Evolutionary conservation across 805 yeast genomes (phyloP).

Genomic region (Spathaspora arborariae): DNA sequence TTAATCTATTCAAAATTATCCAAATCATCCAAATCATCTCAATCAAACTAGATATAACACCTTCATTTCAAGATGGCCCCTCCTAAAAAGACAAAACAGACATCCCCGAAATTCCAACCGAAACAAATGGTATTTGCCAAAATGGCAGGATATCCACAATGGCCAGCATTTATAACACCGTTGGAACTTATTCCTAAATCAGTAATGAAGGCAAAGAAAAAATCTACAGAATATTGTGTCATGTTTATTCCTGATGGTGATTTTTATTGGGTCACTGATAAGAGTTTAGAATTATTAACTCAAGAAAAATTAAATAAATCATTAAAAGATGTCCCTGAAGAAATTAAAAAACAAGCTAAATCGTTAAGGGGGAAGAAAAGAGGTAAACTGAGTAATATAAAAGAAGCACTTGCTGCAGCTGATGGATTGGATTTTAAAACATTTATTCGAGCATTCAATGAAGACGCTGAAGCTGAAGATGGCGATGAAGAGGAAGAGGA

Average conservation of each 20-base stretch:
- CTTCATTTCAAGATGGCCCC: background rate
- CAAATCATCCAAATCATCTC: no score
- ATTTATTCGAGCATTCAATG: constrained; percentile 25
- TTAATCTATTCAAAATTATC: background rate
- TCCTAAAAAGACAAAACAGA: constrained; percentile 22
- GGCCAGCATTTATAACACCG: constrained; percentile 51
- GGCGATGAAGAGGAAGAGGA: constrained; percentile 16
- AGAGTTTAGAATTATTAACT: constrained; percentile 30
- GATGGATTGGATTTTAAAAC: constrained; percentile 32
- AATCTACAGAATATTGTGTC: constrained; percentile 36
- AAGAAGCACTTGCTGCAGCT: constrained; percentile 37
- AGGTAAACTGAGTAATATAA: constrained; percentile 28
- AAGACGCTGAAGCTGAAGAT: constrained; percentile 21
- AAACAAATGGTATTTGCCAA: constrained; percentile 42
- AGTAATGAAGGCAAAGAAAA: constrained; percentile 33
- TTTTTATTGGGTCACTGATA: constrained; percentile 41
- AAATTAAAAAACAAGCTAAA: constrained; percentile 9
- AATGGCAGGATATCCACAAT: constrained; percentile 42
- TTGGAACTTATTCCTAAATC: constrained; percentile 30
- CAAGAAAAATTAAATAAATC: constrained; percentile 24
- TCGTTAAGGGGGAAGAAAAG: constrained; percentile 18
- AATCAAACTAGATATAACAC: no score
- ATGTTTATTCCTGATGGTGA: constrained; percentile 46
- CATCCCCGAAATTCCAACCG: constrained; percentile 19
- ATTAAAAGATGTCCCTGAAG: constrained; percentile 12